phyloP scores from a whole-genome alignment of 805 yeast species.

The Cyberlindnera saturnus region DNA sequence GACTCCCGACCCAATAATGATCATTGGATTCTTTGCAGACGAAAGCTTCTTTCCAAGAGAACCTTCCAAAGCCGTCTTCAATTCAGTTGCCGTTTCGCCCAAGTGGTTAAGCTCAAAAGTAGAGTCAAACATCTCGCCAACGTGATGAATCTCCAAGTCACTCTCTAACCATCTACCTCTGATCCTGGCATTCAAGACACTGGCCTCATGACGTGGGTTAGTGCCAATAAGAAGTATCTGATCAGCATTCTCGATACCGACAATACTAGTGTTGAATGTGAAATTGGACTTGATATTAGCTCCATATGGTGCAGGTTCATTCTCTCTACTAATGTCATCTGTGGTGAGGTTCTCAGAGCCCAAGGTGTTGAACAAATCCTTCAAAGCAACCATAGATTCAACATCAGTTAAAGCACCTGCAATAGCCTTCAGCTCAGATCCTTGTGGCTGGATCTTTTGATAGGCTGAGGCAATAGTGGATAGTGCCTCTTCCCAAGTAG shows the following conservation, averaged over 20 bases:
- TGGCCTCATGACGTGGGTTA: slow-evolving; percentile 87
- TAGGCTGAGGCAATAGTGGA: slow-evolving; percentile 60
- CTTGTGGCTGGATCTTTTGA: slow-evolving; percentile 48
- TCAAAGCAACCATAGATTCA: slow-evolving; percentile 75
- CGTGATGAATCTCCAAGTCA: slow-evolving; percentile 58
- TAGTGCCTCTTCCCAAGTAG: slow-evolving; percentile 86
- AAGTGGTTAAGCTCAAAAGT: slow-evolving; percentile 62
- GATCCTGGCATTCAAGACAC: slow-evolving; percentile 78
- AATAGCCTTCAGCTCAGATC: slow-evolving; percentile 71
- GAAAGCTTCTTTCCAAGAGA: slow-evolving; percentile 62
- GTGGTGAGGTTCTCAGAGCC: slow-evolving; percentile 79
- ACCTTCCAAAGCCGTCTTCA: slow-evolving; percentile 58
- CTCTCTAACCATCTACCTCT: slow-evolving; percentile 75
- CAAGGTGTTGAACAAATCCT: slow-evolving; percentile 68
- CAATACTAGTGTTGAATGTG: slow-evolving; percentile 71
- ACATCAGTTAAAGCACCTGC: slow-evolving; percentile 81
- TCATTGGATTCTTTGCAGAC: slow-evolving; percentile 65
- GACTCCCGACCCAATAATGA: slow-evolving; percentile 77
- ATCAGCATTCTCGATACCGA: slow-evolving; percentile 79
- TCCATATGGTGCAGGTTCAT: slow-evolving; percentile 56
- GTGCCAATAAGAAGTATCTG: slow-evolving; percentile 77
- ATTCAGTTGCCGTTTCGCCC: slow-evolving; percentile 54
- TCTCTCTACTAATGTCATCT: slow-evolving; percentile 43
- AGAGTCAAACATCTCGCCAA: slow-evolving; percentile 74
- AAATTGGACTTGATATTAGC: slow-evolving; percentile 74